Evolutionary conservation across 352 stramenopile species (phyloP).

Genomic region (Detonula confervacea): DNA sequence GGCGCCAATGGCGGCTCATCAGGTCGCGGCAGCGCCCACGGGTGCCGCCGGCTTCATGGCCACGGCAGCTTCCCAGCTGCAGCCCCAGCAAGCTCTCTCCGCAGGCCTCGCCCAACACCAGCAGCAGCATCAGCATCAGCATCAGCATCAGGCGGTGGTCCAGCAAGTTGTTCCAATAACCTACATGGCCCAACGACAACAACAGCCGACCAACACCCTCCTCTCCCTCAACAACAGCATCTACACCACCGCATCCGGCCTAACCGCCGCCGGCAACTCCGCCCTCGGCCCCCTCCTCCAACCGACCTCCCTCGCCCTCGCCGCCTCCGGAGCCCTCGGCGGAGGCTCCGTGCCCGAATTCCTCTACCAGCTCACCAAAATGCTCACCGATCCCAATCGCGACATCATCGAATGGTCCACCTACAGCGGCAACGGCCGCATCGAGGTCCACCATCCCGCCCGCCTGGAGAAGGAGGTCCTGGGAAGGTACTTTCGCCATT

Average conservation of each 20-base stretch:
- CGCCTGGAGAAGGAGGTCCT: slow-evolving; percentile 77
- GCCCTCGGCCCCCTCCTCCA: neutral
- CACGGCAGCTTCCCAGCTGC: too few relatives aligned
- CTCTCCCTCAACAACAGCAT: neutral
- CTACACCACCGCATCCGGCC: neutral
- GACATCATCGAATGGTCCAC: slow-evolving; percentile 81
- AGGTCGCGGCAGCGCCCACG: too few relatives aligned
- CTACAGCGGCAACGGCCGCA: slow-evolving; percentile 48
- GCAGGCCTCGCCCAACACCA: too few relatives aligned
- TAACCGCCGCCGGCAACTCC: neutral
- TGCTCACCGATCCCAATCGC: slow-evolving; percentile 82
- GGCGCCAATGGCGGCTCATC: too few relatives aligned
- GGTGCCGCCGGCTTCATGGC: too few relatives aligned
- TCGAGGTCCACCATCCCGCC: slow-evolving; percentile 81
- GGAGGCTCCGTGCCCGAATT: slow-evolving; percentile 70
- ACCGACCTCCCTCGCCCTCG: neutral
- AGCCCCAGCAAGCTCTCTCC: too few relatives aligned
- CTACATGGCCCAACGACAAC: neutral
- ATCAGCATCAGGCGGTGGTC: slow-evolving; percentile 9
- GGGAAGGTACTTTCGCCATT: slow-evolving; percentile 84
- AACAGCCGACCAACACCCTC: neutral
- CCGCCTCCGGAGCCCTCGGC: slow-evolving; percentile 10
- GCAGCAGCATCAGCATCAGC: slow-evolving; percentile 14
- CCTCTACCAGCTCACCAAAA: slow-evolving; percentile 84
- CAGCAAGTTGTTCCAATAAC: too few relatives aligned